A percentile compares a stretch with the other conserved stretches of the same genome.
Evolutionary conservation across 768 basidiomycete genomes (phyloP).

Genomic region (Leucocoprinus sp.): DNA sequence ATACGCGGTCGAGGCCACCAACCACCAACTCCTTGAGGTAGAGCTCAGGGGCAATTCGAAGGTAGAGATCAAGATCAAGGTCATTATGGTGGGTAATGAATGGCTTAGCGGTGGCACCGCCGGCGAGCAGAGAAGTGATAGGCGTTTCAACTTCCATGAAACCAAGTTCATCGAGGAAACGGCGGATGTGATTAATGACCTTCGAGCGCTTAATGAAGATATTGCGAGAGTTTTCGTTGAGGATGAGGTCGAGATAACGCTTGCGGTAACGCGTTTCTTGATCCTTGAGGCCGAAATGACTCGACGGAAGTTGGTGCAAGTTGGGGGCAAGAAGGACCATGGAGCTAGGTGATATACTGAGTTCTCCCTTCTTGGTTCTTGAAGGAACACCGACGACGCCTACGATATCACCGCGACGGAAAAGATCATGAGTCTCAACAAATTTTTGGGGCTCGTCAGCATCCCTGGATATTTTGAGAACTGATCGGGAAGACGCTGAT

Average conservation of each 20-base stretch:
- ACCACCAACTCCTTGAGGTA: slow-evolving; percentile 98
- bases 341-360: slow-evolving; percentile 75
- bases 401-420: slow-evolving; percentile 94
- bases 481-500: background rate
- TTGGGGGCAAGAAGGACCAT: slow-evolving; percentile 92
- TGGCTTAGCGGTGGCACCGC: slow-evolving; percentile 97
- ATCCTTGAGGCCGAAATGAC: slow-evolving; percentile 93
- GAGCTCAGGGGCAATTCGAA: slow-evolving; percentile 95
- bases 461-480: slow-evolving; percentile 35
- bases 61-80: slow-evolving; percentile 90
- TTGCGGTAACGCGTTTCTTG: slow-evolving; percentile 97
- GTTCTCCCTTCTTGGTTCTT: slow-evolving; percentile 92
- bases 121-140: slow-evolving; percentile 93
- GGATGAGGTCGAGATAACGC: slow-evolving; percentile 96
- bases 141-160: slow-evolving; percentile 99
- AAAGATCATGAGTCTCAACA: slow-evolving; percentile 65
- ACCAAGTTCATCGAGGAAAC: slow-evolving; percentile 81
- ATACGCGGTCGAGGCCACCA: slow-evolving; percentile 95
- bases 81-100: slow-evolving; percentile 99
- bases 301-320: slow-evolving; percentile 89
- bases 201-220: slow-evolving; percentile 86
- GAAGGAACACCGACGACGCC: slow-evolving; percentile 85
- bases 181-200: slow-evolving; percentile 89
- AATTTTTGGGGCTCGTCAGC: slow-evolving; percentile 58
- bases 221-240: slow-evolving; percentile 82